Evolutionary conservation across 2,329 filamentous ascomycete genomes (phyloP).

Genomic region (Pezizomycotina sp.): DNA sequence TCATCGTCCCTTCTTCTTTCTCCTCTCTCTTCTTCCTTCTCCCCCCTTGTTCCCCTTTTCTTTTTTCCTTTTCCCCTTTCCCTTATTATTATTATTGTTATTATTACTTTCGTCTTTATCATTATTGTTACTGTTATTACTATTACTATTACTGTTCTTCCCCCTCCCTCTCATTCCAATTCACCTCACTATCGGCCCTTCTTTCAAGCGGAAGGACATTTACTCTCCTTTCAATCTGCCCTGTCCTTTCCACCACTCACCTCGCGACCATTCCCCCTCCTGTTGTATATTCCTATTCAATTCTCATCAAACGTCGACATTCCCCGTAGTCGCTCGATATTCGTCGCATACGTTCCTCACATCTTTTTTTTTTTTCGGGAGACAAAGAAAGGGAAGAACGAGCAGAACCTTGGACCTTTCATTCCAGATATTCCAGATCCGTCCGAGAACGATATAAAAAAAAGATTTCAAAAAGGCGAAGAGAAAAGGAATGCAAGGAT

Average conservation of each 20-base stretch:
- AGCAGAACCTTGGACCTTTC: conserved; percentile 11
- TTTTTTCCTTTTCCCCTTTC: conserved; percentile 4
- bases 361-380: conserved; percentile 4
- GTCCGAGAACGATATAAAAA: too few species aligned
- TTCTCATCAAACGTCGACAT: background rate
- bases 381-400: conserved; percentile 2
- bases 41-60: background rate
- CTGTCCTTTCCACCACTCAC: conserved; percentile 4
- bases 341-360: background rate
- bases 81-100: too few species aligned
- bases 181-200: conserved; percentile 7
- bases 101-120: too few species aligned
- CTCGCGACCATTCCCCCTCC: conserved; percentile 12
- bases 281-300: conserved; percentile 13
- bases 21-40: conserved; percentile 1
- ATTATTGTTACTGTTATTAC: conserved; percentile 4
- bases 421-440: too few species aligned
- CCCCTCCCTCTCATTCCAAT: conserved; percentile 7
- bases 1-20: background rate
- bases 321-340: conserved; percentile 8
- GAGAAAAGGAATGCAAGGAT: too few species aligned
- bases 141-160: conserved; percentile 12
- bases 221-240: conserved; percentile 2
- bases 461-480: too few species aligned
- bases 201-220: conserved; percentile 10